Base-by-base conservation (phyloP, 768 basidiomycete species). In the Royoungia palumana region DNA sequence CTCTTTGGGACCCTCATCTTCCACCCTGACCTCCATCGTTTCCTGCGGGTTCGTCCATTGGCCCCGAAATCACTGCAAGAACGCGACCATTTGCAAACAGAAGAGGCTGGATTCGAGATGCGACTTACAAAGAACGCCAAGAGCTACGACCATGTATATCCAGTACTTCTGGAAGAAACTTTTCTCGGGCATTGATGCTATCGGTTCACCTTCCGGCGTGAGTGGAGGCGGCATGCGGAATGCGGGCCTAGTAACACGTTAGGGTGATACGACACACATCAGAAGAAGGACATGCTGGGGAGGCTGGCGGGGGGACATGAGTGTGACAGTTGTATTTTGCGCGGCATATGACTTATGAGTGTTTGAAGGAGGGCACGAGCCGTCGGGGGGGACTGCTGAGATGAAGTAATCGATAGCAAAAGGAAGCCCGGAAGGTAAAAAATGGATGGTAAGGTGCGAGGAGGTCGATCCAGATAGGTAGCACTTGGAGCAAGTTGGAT, bases 81-180 rank as follows among this genome's bases (percentile, higher is more conserved):
- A 32, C 19, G 12, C 30, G 38, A 25, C 40, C 22, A 49, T 7
- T 10, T 12, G 25, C 43, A 24, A 41, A 27, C 11, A 14, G 9
- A 32, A 25, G 52, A 24, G 14, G 28, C 41, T 8, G 16, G 20
- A 21, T 13, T 25, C 5, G 35, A 20, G 22, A 42, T 5, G 19
- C 12, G 45, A 77, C 83, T 66, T 61, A 88, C 85, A 45, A 16
- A 87, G 59, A 37, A 82, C 78, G 16, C 86, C 60, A 10, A 85
- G 65, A 37, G 79, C 65, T 4, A 81, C 75, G 35, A 76, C 70
- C 32, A 90, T 78, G 58, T 92, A 93, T 67, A 93, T 73, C 93
- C 93, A 94, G 66, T 94, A 94, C 64, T 93, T 94, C 60, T 90
- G 87, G 35, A 93, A 48, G 67, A 94, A 90, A 11, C 81, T 72